Evolutionary conservation across 768 basidiomycete genomes (phyloP).

Genomic region (Lactifluus subvellereus): DNA sequence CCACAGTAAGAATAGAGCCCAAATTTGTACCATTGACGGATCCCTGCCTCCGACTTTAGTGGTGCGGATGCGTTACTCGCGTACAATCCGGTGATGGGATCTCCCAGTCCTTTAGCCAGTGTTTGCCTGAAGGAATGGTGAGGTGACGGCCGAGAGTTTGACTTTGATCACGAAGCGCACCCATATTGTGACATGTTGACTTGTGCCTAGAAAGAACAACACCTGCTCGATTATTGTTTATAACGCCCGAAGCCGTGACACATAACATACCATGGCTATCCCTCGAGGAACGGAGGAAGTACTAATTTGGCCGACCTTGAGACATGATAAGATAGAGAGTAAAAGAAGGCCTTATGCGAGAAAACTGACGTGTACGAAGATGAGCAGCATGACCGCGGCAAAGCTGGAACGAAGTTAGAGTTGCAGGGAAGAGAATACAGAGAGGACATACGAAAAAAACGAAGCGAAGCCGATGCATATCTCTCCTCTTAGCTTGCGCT

Average conservation of each 20-base stretch:
- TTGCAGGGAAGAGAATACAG: slow-evolving; percentile 20
- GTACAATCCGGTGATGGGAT: slow-evolving; percentile 60
- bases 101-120: slow-evolving; percentile 34
- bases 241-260: slow-evolving; percentile 3
- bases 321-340: slow-evolving; percentile 27
- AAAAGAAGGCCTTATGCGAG: slow-evolving; percentile 13
- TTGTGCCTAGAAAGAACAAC: slow-evolving; percentile 42
- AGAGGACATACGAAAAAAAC: slow-evolving; percentile 56
- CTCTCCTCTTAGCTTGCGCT: slow-evolving; percentile 58
- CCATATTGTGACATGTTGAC: slow-evolving; percentile 69
- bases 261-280: slow-evolving; percentile 59
- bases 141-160: slow-evolving; percentile 7
- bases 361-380: slow-evolving; percentile 70
- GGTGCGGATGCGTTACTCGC: slow-evolving; percentile 60
- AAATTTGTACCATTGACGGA: slow-evolving; percentile 68
- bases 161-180: slow-evolving; percentile 36
- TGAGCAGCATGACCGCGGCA: slow-evolving; percentile 52
- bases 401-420: slow-evolving; percentile 36
- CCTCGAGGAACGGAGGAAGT: slow-evolving; percentile 64
- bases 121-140: slow-evolving; percentile 40
- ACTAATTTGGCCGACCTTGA: slow-evolving; percentile 79
- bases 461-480: slow-evolving; percentile 68
- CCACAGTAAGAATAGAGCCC: slow-evolving; percentile 81
- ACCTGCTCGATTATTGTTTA: slow-evolving; percentile 21
- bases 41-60: slow-evolving; percentile 48